A percentile compares a stretch with the other conserved stretches of the same genome.
Conservation (phyloP, 139 green algal species). For the Spirogloea muscicola region DNA sequence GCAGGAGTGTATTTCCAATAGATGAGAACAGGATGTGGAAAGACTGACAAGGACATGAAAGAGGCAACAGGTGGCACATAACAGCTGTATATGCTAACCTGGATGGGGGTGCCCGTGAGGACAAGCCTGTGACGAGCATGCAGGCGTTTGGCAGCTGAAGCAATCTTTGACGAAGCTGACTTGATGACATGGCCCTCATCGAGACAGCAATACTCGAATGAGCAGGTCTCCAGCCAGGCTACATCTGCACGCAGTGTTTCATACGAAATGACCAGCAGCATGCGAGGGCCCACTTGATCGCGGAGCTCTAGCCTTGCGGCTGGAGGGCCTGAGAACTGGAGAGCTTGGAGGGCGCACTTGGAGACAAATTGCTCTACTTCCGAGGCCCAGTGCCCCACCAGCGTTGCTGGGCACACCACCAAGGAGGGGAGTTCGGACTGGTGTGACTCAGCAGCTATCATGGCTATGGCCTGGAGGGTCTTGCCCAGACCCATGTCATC, state of each 20-base stretch:
- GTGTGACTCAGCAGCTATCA: slow-evolving; percentile 61
- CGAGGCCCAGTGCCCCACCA: slow-evolving; percentile 90
- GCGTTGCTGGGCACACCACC: slow-evolving; percentile 88
- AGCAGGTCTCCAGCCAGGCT: slow-evolving; percentile 38
- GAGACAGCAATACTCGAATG: slow-evolving; percentile 86
- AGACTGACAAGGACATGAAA: too few relatives aligned
- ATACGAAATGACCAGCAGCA: slow-evolving; percentile 83
- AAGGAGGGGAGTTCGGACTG: slow-evolving; percentile 60
- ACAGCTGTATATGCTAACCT: background rate
- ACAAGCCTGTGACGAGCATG: slow-evolving; percentile 78
- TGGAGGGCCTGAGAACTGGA: slow-evolving; percentile 67
- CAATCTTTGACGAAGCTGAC: slow-evolving; percentile 72
- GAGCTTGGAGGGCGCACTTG: slow-evolving; percentile 48
- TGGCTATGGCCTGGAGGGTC: slow-evolving; percentile 64
- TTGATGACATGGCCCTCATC: slow-evolving; percentile 96
- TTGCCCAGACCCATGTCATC: slow-evolving; percentile 93
- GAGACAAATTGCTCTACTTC: slow-evolving; percentile 76
- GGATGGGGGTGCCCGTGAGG: slow-evolving; percentile 59
- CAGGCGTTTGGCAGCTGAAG: slow-evolving; percentile 60
- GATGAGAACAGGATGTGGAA: too few relatives aligned
- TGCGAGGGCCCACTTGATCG: slow-evolving; percentile 10
- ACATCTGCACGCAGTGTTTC: slow-evolving; percentile 78
- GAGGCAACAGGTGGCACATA: background rate
- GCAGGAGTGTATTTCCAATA: too few relatives aligned
- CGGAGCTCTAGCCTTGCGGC: slow-evolving; percentile 45